These are phyloP conservation scores for Termitomyces sp. DNA, from an alignment of 768 basidiomycete species.

Conservation along the genomic window DNA sequence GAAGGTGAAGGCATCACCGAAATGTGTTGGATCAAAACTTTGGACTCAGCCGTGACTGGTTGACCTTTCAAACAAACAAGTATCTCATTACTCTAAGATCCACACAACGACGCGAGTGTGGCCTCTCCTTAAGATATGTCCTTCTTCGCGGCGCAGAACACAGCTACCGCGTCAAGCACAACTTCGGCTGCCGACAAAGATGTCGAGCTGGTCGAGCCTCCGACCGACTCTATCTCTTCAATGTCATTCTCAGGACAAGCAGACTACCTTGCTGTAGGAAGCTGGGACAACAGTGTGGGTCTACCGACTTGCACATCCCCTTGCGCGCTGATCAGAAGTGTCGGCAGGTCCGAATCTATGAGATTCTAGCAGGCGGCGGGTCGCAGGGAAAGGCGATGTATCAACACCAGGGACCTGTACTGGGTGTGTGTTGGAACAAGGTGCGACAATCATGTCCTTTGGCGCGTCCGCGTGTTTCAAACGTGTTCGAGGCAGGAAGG, in stretches of 20 bases:
- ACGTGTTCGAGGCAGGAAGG: constrained; percentile 56
- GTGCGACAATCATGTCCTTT: constrained; percentile 32
- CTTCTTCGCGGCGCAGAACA: constrained; percentile 12
- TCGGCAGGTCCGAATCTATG: constrained; percentile 82
- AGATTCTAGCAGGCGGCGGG: constrained; percentile 74
- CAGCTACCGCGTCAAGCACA: constrained; percentile 8
- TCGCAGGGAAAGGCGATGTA: constrained; percentile 90
- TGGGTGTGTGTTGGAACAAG: constrained; percentile 89
- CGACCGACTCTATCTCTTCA: constrained; percentile 81
- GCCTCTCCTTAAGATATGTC: constrained; percentile 7
- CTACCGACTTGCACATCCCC: not conserved
- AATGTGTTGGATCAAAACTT: constrained; percentile 1
- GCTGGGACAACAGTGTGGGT: constrained; percentile 90
- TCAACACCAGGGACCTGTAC: constrained; percentile 82
- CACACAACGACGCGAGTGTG: not conserved
- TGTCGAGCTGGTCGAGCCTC: constrained; percentile 75
- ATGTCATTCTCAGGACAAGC: constrained; percentile 80
- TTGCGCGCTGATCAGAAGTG: constrained; percentile 9
- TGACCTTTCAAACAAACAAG: not conserved
- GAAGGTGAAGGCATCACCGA: not conserved
- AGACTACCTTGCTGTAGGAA: constrained; percentile 87
- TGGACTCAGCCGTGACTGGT: not conserved
- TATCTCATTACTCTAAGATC: not conserved
- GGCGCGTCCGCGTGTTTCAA: constrained; percentile 4
- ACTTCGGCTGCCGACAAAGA: constrained; percentile 30